phyloP scores from a whole-genome alignment of 179 eudicot genomes.

The Nepenthes alata region DNA sequence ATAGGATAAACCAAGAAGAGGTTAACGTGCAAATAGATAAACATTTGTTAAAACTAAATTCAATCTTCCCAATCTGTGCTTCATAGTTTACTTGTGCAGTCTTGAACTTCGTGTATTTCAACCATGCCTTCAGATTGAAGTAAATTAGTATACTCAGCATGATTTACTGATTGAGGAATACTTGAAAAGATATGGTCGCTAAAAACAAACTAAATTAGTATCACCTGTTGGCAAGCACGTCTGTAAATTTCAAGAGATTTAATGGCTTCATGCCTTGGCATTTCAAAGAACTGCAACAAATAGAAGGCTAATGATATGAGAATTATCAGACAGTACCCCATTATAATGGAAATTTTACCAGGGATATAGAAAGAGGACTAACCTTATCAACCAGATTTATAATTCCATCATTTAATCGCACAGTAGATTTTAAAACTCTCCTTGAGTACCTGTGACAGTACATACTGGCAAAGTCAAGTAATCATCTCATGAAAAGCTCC shows the following conservation, averaged over 20 bases:
- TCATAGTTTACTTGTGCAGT: too few species aligned
- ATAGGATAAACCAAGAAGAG: too few species aligned
- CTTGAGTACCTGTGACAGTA: slow-evolving; percentile 55
- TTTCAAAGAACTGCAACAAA: slow-evolving; percentile 75
- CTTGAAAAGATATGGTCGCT: too few species aligned
- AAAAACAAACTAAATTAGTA: background rate
- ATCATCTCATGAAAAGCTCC: too few species aligned
- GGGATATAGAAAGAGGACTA: background rate
- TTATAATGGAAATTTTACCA: background rate
- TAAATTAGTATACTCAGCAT: too few species aligned
- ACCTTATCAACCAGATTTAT: slow-evolving; percentile 89
- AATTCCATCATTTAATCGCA: slow-evolving; percentile 79
- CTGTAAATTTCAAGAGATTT: slow-evolving; percentile 79
- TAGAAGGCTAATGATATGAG: background rate
- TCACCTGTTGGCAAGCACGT: slow-evolving; percentile 90
- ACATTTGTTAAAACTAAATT: too few species aligned
- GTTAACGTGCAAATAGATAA: too few species aligned
- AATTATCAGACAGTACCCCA: background rate
- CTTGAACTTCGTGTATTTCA: too few species aligned
- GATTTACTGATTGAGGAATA: too few species aligned
- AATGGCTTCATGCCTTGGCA: slow-evolving; percentile 92
- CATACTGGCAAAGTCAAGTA: too few species aligned
- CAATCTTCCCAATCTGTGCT: too few species aligned
- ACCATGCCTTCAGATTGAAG: too few species aligned
- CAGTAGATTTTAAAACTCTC: slow-evolving; percentile 92